phyloP scores from a whole-genome alignment of 352 stramenopile genomes.

The Phytophthora idaei region DNA sequence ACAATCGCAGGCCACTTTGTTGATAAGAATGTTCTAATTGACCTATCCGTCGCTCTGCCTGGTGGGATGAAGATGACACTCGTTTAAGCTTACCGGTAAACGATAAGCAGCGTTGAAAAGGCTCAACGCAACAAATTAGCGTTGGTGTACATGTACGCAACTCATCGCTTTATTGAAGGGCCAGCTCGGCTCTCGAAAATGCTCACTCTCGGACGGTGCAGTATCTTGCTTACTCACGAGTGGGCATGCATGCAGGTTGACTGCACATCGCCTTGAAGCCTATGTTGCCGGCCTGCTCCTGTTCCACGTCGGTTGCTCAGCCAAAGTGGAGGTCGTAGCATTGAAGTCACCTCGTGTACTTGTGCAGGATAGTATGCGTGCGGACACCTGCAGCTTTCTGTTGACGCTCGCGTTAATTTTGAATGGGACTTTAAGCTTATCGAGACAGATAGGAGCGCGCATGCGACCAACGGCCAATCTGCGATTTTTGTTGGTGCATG shows the following conservation, averaged over 20 bases:
- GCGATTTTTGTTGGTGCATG: too few species aligned
- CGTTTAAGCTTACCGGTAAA: not conserved
- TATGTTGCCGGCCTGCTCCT: constrained; percentile 16
- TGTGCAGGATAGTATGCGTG: too few species aligned
- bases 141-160: not conserved
- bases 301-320: constrained; percentile 25
- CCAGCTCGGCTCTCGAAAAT: too few species aligned
- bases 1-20: constrained; percentile 8
- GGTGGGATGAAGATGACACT: not conserved
- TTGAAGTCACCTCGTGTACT: too few species aligned
- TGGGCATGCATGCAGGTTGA: constrained; percentile 15
- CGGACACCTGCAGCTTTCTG: too few species aligned
- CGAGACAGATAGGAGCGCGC: too few species aligned
- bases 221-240: constrained; percentile 16
- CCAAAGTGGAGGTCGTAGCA: not conserved
- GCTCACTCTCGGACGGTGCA: constrained; percentile 1
- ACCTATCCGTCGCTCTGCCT: not conserved
- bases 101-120: not conserved
- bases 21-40: constrained; percentile 21
- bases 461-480: too few species aligned
- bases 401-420: too few species aligned
- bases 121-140: constrained; percentile 7
- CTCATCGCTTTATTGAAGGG: too few species aligned
- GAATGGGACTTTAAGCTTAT: too few species aligned
- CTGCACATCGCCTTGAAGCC: constrained; percentile 20